Evolutionary conservation across 768 basidiomycete genomes (phyloP).

Genomic region (Amanita pallidorosea): DNA sequence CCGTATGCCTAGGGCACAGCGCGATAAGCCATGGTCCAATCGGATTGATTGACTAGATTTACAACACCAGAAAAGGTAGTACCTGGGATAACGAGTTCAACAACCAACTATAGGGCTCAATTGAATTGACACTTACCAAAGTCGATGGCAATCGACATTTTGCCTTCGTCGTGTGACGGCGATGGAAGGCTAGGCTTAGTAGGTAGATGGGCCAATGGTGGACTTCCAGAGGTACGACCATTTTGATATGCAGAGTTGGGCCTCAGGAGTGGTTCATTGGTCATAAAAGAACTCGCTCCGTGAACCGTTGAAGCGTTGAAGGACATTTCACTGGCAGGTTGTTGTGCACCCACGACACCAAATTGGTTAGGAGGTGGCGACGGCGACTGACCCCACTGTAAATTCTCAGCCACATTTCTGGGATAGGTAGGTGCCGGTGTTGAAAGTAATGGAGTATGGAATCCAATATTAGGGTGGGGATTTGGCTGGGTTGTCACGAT

Average conservation of each 20-base stretch:
- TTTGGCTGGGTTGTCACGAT: conserved; percentile 42
- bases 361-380: conserved; percentile 29
- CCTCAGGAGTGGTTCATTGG: conserved; percentile 17
- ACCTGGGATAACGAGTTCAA: conserved; percentile 29
- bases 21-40: conserved; percentile 5
- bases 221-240: conserved; percentile 10
- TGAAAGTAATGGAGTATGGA: conserved; percentile 11
- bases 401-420: conserved; percentile 8
- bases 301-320: conserved; percentile 12
- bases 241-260: conserved; percentile 20
- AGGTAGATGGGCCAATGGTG: conserved; percentile 12
- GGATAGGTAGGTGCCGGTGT: conserved; percentile 13
- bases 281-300: conserved; percentile 16
- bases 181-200: conserved; percentile 12
- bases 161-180: conserved; percentile 48
- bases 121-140: conserved; percentile 43
- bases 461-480: conserved; percentile 23
- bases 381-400: conserved; percentile 22
- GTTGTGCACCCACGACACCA: conserved; percentile 10
- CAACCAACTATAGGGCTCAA: neutral
- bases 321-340: neutral
- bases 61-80: conserved; percentile 86
- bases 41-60: conserved; percentile 19
- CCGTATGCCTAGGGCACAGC: conserved; percentile 56
- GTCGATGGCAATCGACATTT: conserved; percentile 74